Percentiles rank a stretch among this genome's conserved stretches.
phyloP scores from a whole-genome alignment of 345 rosid genomes.

The Lepidium africanum region DNA sequence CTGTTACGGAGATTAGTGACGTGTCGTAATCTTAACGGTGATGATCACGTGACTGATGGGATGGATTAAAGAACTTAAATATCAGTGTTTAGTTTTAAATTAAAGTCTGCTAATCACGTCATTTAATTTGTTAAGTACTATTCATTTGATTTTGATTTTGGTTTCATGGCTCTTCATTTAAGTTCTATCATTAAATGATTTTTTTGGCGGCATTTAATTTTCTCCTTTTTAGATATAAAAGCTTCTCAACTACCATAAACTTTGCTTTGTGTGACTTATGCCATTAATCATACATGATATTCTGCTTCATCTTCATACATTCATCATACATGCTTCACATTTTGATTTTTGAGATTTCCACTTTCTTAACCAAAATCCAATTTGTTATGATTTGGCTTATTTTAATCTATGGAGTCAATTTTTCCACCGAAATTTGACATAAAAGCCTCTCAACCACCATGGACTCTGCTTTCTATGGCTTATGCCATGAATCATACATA shows the following conservation, averaged over 20 bases:
- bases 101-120: slow-evolving; percentile 23
- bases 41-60: slow-evolving; percentile 24
- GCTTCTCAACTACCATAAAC: slow-evolving; percentile 21
- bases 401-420: too few relatives aligned
- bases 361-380: too few relatives aligned
- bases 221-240: slow-evolving; percentile 19
- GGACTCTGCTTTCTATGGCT: too few relatives aligned
- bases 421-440: too few relatives aligned
- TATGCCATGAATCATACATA: too few relatives aligned
- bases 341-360: too few relatives aligned
- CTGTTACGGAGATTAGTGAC: slow-evolving; percentile 21
- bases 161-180: background rate
- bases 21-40: slow-evolving; percentile 19
- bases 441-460: too few relatives aligned
- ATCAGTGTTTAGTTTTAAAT: slow-evolving; percentile 6
- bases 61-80: background rate
- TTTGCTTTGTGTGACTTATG: background rate
- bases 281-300: background rate
- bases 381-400: too few relatives aligned
- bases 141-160: slow-evolving; percentile 1
- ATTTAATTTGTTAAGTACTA: slow-evolving; percentile 20
- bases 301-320: background rate
- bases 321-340: too few relatives aligned
- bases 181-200: slow-evolving; percentile 25
- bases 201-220: slow-evolving; percentile 21